These are phyloP conservation scores for Kazachstania bromeliacearum DNA, from an alignment of 805 yeast genomes.

Conservation along the genomic window DNA sequence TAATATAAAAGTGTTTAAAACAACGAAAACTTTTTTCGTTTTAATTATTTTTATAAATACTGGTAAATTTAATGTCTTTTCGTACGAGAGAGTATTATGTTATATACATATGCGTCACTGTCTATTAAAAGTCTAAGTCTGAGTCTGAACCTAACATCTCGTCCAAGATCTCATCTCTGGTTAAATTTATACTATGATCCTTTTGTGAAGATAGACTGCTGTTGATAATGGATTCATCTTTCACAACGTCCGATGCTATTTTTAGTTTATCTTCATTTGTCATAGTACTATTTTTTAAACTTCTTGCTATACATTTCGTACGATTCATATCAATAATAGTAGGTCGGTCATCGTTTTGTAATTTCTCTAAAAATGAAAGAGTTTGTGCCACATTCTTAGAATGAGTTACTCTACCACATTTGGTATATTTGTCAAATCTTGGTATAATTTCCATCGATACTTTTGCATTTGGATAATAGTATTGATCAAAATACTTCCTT, in stretches of 20 bases:
- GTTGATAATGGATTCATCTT: neutral
- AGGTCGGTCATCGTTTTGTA: constrained; percentile 9
- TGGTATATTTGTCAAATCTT: constrained; percentile 7
- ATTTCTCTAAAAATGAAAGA: constrained; percentile 10
- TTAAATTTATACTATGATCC: too few species aligned
- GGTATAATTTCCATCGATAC: constrained; percentile 23
- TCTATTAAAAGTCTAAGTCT: constrained; percentile 12
- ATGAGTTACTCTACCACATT: constrained; percentile 13
- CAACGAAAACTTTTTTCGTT: neutral
- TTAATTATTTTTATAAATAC: neutral
- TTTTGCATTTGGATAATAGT: constrained; percentile 15
- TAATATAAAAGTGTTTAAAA: too few species aligned
- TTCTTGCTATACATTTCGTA: constrained; percentile 19
- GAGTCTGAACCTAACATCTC: constrained; percentile 21
- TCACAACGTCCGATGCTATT: too few species aligned
- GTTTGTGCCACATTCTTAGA: constrained; percentile 9
- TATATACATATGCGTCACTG: neutral
- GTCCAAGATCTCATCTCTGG: constrained; percentile 11
- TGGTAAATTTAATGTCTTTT: constrained; percentile 2
- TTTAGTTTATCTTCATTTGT: neutral
- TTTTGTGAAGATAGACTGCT: neutral
- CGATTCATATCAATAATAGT: constrained; percentile 23
- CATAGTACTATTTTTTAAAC: constrained; percentile 10
- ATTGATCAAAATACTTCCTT: constrained; percentile 14
- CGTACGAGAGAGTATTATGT: neutral